Conservation (phyloP, 345 rosid species). For the Syzygium jambos region DNA sequence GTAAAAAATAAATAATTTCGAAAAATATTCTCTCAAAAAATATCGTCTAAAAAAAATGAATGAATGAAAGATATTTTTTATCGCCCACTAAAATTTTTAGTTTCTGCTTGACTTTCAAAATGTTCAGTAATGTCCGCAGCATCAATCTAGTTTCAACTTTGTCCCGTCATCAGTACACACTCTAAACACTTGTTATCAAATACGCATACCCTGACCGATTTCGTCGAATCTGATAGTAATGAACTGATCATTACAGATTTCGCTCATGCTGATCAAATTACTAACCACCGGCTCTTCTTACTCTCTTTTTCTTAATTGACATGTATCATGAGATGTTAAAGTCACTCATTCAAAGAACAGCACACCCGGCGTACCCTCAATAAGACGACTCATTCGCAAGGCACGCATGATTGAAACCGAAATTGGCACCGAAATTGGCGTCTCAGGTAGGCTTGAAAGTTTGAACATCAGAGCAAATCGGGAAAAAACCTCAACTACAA, state of each 20-base stretch:
- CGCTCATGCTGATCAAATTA: neutral
- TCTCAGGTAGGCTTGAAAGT: neutral
- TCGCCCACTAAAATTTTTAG: neutral
- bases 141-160: neutral
- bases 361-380: neutral
- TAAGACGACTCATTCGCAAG: fast-evolving
- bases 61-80: neutral
- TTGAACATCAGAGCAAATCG: neutral
- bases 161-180: neutral
- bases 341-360: neutral
- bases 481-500: neutral
- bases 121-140: neutral
- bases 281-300: neutral
- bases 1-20: neutral
- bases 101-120: neutral
- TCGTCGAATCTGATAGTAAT: neutral
- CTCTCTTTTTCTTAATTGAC: neutral
- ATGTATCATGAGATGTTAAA: neutral
- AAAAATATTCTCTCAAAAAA: neutral
- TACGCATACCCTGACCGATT: neutral
- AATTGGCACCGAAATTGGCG: neutral
- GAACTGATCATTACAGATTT: neutral
- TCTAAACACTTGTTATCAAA: neutral
- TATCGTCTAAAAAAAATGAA: neutral
- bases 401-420: neutral